phyloP scores from a whole-genome alignment of 345 rosid genomes.

The Raphanus raphanistrum region DNA sequence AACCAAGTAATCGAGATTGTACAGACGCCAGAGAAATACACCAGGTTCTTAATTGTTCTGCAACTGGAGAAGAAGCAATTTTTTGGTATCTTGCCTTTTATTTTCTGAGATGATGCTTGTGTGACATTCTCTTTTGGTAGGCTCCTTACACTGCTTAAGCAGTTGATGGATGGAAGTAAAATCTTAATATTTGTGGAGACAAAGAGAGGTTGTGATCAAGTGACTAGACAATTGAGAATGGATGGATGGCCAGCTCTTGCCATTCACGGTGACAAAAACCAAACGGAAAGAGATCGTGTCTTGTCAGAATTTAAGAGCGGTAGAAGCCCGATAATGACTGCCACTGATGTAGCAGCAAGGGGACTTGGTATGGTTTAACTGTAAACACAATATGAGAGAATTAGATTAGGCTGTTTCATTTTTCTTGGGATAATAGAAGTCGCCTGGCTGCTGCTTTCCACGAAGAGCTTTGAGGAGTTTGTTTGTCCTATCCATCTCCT shows the following conservation, averaged over 20 bases:
- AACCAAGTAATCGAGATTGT: conserved; percentile 53
- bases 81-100: neutral
- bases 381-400: neutral
- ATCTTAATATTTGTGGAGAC: conserved; percentile 88
- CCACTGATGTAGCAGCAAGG: neutral
- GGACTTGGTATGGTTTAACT: neutral
- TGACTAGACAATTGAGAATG: conserved; percentile 94
- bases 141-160: conserved; percentile 1
- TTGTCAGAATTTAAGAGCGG: conserved; percentile 31
- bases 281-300: conserved; percentile 94
- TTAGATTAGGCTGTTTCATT: too few species aligned
- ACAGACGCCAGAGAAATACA: conserved; percentile 61
- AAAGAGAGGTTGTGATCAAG: conserved; percentile 93
- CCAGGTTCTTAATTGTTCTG: conserved; percentile 56
- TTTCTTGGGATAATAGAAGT: too few species aligned
- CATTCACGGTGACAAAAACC: conserved; percentile 97
- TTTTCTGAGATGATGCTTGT: neutral
- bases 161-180: conserved; percentile 39
- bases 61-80: neutral
- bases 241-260: conserved; percentile 99
- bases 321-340: neutral
- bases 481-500: too few species aligned
- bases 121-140: neutral
- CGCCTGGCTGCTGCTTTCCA: too few species aligned
- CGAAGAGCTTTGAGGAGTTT: too few species aligned